Evolutionary conservation across 306 rosid species (phyloP).

Genomic region (Astragalus membranaceus): DNA sequence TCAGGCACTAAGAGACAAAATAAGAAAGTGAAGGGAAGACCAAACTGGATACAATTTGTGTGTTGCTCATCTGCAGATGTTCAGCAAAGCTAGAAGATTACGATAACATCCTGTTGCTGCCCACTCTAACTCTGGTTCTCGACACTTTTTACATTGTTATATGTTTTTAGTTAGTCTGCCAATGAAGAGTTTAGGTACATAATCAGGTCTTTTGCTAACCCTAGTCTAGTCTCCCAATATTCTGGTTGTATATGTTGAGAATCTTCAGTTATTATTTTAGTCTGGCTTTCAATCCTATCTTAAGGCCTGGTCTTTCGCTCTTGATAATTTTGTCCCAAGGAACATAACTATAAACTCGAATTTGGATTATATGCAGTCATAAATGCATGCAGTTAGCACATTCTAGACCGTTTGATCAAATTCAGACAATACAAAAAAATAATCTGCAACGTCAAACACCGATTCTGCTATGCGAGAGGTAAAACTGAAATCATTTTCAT

Average conservation of each 20-base stretch:
- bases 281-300: background rate
- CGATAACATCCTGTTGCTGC: no score
- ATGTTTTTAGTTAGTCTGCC: slow-evolving; percentile 1
- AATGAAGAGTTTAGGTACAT: slow-evolving; percentile 1
- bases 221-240: slow-evolving; percentile 9
- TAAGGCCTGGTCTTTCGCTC: background rate
- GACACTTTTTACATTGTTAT: background rate
- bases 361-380: no score
- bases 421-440: no score
- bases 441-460: no score
- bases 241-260: slow-evolving; percentile 17
- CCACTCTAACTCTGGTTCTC: no score
- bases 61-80: slow-evolving; percentile 62
- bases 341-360: background rate
- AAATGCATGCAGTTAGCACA: no score
- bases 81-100: slow-evolving; percentile 8
- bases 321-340: background rate
- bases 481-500: no score
- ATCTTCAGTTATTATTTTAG: slow-evolving; percentile 16
- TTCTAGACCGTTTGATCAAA: no score
- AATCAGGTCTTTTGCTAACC: background rate
- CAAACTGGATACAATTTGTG: slow-evolving; percentile 53
- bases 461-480: no score
- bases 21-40: slow-evolving; percentile 48
- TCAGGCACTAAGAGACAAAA: slow-evolving; percentile 43